These are phyloP conservation scores for Blepharisma undulans DNA, from an alignment of 169 alveolate genomes.

Conservation along the genomic window DNA sequence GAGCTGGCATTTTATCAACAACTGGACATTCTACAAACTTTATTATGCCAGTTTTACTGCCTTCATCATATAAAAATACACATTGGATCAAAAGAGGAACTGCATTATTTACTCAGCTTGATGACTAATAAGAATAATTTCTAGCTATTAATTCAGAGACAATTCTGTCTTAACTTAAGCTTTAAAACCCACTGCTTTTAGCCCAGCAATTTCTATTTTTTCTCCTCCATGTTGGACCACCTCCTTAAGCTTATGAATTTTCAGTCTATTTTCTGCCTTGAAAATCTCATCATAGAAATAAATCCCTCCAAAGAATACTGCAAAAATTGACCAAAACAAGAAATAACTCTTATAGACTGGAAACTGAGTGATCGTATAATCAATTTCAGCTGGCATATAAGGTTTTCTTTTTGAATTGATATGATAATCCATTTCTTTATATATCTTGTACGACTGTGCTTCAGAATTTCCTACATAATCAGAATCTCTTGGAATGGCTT, in stretches of 20 bases:
- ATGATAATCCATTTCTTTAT: not conserved
- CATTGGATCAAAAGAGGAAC: slow-evolving; percentile 95
- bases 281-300: not conserved
- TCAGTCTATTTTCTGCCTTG: not conserved
- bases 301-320: not conserved
- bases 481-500: not conserved
- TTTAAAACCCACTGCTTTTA: not conserved
- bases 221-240: not conserved
- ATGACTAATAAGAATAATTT: slow-evolving; percentile 65
- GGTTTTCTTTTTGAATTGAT: not conserved
- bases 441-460: slow-evolving; percentile 17
- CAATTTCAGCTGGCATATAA: slow-evolving; percentile 31
- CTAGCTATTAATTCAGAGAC: not conserved
- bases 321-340: not conserved
- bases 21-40: slow-evolving; percentile 94
- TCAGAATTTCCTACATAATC: slow-evolving; percentile 14
- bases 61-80: slow-evolving; percentile 79
- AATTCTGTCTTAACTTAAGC: slow-evolving; percentile 23
- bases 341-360: not conserved
- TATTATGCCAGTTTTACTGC: slow-evolving; percentile 82
- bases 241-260: not conserved
- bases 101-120: slow-evolving; percentile 89
- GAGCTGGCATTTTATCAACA: slow-evolving; percentile 90
- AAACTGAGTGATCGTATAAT: not conserved
- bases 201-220: not conserved